These are phyloP conservation scores for Aureobasidium sp. DNA, from an alignment of 2,329 filamentous ascomycete species.

Conservation along the genomic window DNA sequence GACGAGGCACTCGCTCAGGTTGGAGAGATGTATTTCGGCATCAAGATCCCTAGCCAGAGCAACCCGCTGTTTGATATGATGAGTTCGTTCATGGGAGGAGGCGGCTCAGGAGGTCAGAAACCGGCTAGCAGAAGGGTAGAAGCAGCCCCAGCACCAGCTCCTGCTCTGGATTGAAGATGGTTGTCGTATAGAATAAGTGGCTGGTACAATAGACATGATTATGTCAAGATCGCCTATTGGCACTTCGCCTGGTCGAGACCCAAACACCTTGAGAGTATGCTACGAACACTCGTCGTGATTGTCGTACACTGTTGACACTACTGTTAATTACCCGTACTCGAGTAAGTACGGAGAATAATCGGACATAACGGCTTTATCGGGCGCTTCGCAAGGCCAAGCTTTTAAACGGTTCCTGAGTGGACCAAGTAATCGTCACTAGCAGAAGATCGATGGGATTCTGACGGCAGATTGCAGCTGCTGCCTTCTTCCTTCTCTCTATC, in stretches of 20 bases:
- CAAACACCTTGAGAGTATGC: background rate
- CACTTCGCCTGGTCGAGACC: background rate
- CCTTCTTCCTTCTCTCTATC: background rate
- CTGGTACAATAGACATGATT: background rate
- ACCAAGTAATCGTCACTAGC: background rate
- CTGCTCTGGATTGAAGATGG: slow-evolving; percentile 22
- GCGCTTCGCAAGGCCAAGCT: background rate
- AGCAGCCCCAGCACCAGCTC: slow-evolving; percentile 27
- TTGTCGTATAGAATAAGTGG: background rate
- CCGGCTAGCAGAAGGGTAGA: slow-evolving; percentile 40
- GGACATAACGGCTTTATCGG: background rate
- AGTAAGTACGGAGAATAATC: background rate
- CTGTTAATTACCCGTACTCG: background rate
- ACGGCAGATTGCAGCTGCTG: slow-evolving; percentile 4
- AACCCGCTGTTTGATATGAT: slow-evolving; percentile 98
- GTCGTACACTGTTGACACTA: background rate
- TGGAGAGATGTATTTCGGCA: slow-evolving; percentile 94
- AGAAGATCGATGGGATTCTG: background rate
- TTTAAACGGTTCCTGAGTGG: slow-evolving; percentile 1
- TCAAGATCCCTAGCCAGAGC: slow-evolving; percentile 76
- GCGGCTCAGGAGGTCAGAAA: slow-evolving; percentile 45
- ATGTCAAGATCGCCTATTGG: background rate
- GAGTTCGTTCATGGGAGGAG: slow-evolving; percentile 84
- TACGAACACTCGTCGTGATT: background rate
- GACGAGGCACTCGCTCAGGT: slow-evolving; percentile 72